Base-by-base conservation (phyloP, 192 early-diverging fungal species). In the Phlyctochytrium arcticum region DNA sequence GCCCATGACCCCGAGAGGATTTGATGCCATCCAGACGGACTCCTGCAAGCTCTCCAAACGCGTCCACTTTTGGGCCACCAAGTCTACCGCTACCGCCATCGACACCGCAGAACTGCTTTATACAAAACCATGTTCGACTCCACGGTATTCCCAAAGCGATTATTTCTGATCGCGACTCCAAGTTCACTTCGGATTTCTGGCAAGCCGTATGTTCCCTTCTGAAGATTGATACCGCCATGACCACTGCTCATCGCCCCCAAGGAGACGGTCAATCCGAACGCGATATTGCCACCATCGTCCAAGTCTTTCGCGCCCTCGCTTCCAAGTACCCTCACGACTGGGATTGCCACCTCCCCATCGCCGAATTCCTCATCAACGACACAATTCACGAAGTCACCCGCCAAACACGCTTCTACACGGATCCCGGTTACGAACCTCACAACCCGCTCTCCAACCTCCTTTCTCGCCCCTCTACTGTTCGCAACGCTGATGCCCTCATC, bases 291-390 rank as follows among this genome's bases (percentile, higher is more conserved):
- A 42, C 39, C n/a, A n/a, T 42, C n/a, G 8, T 42, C 9, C 39
- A 42, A n/a, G 39, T 42, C 39, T n/a, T 42, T n/a, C n/a, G n/a
- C n/a, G n/a, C n/a, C n/a, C n/a, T n/a, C n/a, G n/a, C n/a, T n/a
- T n/a, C n/a, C n/a, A n/a, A n/a, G n/a, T n/a, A n/a, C n/a, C n/a
- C n/a, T n/a, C n/a, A n/a, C n/a, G n/a, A n/a, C n/a, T n/a, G n/a
- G n/a, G n/a, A n/a, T n/a, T n/a, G n/a, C n/a, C n/a, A n/a, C n/a
- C 37, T 42, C n/a, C 37, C 37, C 8, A n/a, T 42, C n/a, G 49
- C 49, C 9, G 49, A 51, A 26, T 51, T 51, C 49, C 7, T 51
- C 24, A 51, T 51, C 49, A 51, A 51, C 26, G 24, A 51, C 24
- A 51, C 49, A 15, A 10, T 51, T 9, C 49, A 51, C 24, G 49